Conservation (phyloP, 257 asterid species). For the Salvia miltiorrhiza region DNA sequence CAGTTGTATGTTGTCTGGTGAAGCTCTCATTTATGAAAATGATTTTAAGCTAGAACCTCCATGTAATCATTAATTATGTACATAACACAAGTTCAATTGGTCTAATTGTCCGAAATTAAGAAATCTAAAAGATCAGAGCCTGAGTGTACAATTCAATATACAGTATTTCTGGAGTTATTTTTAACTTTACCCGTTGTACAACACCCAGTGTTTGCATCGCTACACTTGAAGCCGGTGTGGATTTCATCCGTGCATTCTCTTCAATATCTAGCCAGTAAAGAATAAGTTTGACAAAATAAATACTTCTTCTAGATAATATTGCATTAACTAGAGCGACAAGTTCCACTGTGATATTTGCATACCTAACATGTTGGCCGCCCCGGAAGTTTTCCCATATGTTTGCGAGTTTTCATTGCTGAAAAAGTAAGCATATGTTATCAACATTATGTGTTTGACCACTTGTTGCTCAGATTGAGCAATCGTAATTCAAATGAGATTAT, state of each 20-base stretch:
- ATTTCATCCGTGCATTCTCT: conserved; percentile 45
- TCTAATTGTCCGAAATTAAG: not conserved
- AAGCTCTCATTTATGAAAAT: not conserved
- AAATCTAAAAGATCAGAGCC: not conserved
- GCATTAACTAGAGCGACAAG: conserved; percentile 6
- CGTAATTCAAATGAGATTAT: conserved; percentile 2
- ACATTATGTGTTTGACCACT: conserved; percentile 12
- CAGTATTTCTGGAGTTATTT: conserved; percentile 7
- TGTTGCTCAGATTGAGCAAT: not conserved
- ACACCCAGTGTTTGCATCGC: conserved; percentile 66
- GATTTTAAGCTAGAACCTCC: not conserved
- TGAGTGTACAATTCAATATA: not conserved
- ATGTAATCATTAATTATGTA: not conserved
- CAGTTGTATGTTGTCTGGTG: not conserved
- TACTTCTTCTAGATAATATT: not conserved
- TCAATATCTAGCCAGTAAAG: conserved; percentile 46
- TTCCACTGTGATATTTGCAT: conserved; percentile 19
- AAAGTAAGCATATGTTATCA: conserved; percentile 26
- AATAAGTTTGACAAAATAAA: conserved; percentile 9
- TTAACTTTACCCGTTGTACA: conserved; percentile 51
- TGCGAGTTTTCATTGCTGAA: conserved; percentile 59
- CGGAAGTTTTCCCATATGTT: conserved; percentile 37
- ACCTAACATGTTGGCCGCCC: conserved; percentile 51
- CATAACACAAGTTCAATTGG: not conserved
- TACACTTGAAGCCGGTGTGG: conserved; percentile 55